Evolutionary conservation across 371 early-diverging fungal genomes (phyloP).

Genomic region (Actinomortierella ambigua): DNA sequence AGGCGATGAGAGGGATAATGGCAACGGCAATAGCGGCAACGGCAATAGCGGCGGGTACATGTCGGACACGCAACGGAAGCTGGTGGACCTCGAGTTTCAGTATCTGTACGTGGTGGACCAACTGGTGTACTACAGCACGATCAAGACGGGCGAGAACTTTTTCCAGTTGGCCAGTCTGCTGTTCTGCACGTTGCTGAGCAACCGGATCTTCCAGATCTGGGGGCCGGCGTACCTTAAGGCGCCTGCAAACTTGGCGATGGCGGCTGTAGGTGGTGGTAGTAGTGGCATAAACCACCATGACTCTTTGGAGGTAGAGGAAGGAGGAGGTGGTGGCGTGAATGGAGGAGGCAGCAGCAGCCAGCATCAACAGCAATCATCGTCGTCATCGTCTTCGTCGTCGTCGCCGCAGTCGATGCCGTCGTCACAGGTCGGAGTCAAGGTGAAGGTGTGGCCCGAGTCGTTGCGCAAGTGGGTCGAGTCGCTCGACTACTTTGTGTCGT

Average conservation of each 20-base stretch:
- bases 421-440: no score
- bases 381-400: no score
- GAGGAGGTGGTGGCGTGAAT: slow-evolving; percentile 3
- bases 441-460: slow-evolving; percentile 39
- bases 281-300: no score
- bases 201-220: slow-evolving; percentile 45
- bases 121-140: slow-evolving; percentile 68
- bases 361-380: slow-evolving; percentile 12
- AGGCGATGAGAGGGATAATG: no score
- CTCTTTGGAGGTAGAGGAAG: no score
- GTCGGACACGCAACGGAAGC: slow-evolving; percentile 44
- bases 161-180: slow-evolving; percentile 65
- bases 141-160: slow-evolving; percentile 68
- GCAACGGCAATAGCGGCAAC: no score
- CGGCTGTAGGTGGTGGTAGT: background rate
- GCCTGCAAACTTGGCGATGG: background rate
- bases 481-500: slow-evolving; percentile 48
- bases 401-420: no score
- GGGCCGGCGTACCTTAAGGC: slow-evolving; percentile 35
- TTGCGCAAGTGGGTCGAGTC: slow-evolving; percentile 47
- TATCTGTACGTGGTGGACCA: slow-evolving; percentile 74
- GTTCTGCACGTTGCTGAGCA: slow-evolving; percentile 48
- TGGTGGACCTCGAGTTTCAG: slow-evolving; percentile 58
- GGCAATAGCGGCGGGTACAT: no score
- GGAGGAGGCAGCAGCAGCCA: slow-evolving; percentile 11